phyloP scores from a whole-genome alignment of 495 filamentous ascomycete genomes.

The Podospora comata region DNA sequence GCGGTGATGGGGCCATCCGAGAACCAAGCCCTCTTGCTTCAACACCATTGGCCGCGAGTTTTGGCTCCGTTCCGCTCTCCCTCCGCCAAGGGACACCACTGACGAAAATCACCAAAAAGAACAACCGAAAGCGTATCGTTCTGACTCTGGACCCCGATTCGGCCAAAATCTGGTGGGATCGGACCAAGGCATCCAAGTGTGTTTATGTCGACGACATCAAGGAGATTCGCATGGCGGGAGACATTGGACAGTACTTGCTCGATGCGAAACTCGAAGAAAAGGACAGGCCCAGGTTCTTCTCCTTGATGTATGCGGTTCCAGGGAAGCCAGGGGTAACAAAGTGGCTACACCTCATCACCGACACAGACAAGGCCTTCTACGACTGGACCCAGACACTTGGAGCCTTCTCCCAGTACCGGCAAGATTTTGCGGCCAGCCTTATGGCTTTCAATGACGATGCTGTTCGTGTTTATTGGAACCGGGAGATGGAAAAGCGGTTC shows the following conservation, averaged over 20 bases:
- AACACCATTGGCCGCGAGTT: constrained; percentile 38
- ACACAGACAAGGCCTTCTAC: constrained; percentile 61
- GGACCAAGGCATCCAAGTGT: constrained; percentile 68
- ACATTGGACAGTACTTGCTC: constrained; percentile 84
- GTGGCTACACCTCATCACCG: constrained; percentile 75
- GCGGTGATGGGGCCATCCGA: constrained; percentile 30
- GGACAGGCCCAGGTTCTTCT: constrained; percentile 72
- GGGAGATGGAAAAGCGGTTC: constrained; percentile 74
- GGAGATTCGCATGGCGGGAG: constrained; percentile 79
- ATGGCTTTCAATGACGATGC: constrained; percentile 77
- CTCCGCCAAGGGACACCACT: constrained; percentile 74
- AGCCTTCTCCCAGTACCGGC: constrained; percentile 72
- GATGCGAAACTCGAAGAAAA: constrained; percentile 67
- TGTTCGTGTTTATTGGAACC: constrained; percentile 76
- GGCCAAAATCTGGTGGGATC: constrained; percentile 85
- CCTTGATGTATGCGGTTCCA: constrained; percentile 75
- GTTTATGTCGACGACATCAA: constrained; percentile 95
- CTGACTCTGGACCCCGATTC: constrained; percentile 76
- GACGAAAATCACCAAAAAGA: constrained; percentile 76
- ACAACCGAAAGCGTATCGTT: constrained; percentile 66
- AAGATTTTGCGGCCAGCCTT: constrained; percentile 83
- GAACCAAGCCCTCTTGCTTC: constrained; percentile 40
- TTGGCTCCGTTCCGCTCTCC: constrained; percentile 56
- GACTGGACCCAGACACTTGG: constrained; percentile 82
- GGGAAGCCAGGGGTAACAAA: constrained; percentile 66